These are phyloP conservation scores for Capsicum chinense DNA, from an alignment of 257 asterid genomes.

Conservation along the genomic window DNA sequence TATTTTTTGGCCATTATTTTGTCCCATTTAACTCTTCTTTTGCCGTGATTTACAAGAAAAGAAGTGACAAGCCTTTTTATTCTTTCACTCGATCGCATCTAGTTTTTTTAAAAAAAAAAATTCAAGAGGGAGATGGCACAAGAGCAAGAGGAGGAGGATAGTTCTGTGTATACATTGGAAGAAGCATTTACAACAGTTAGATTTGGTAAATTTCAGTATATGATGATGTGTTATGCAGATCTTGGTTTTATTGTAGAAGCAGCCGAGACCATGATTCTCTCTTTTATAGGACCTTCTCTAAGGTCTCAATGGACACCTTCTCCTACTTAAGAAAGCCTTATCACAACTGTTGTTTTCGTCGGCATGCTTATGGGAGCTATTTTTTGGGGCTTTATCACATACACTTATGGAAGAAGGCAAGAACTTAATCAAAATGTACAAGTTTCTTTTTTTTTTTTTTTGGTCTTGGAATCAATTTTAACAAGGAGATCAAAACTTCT, in stretches of 20 bases:
- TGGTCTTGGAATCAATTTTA: no score
- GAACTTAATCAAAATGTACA: background rate
- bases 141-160: background rate
- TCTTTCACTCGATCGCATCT: no score
- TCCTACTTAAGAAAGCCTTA: conserved; percentile 59
- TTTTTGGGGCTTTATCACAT: conserved; percentile 68
- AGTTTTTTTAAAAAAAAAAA: no score
- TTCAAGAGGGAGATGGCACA: no score
- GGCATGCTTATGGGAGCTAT: conserved; percentile 82
- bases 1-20: no score
- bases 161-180: conserved; percentile 52
- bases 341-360: conserved; percentile 68
- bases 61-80: no score
- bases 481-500: no score
- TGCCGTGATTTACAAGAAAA: no score
- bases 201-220: conserved; percentile 67
- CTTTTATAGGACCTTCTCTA: conserved; percentile 71
- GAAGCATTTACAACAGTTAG: conserved; percentile 65
- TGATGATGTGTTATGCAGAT: conserved; percentile 64
- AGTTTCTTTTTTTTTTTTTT: no score
- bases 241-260: conserved; percentile 72
- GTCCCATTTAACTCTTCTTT: no score
- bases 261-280: conserved; percentile 74
- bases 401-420: conserved; percentile 73
- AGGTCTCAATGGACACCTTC: conserved; percentile 67